Percentiles rank a stretch among this genome's conserved stretches.
Evolutionary conservation across 176 grass and related monocot species (phyloP).

Genomic region (Metroxylon sagu): DNA sequence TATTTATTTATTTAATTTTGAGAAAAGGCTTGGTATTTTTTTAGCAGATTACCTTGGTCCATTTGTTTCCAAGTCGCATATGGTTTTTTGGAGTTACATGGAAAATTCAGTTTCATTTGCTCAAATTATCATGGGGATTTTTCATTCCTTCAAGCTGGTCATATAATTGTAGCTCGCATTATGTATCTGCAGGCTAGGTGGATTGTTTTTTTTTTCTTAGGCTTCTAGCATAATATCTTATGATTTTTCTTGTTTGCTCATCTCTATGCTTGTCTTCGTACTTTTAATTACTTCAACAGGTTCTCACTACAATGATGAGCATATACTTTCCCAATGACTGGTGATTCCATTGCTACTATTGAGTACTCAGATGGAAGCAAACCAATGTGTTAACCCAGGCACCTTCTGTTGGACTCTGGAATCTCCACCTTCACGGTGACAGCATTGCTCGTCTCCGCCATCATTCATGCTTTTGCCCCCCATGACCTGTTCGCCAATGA

Average conservation of each 20-base stretch:
- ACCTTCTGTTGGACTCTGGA: conserved; percentile 55
- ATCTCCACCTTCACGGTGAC: conserved; percentile 75
- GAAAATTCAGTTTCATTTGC: too few relatives aligned
- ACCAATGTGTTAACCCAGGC: conserved; percentile 51
- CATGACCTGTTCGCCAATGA: conserved; percentile 90
- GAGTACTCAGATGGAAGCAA: conserved; percentile 60
- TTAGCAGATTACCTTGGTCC: too few relatives aligned
- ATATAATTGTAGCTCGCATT: too few relatives aligned
- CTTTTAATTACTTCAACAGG: background rate
- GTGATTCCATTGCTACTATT: conserved; percentile 60
- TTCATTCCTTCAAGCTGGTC: too few relatives aligned
- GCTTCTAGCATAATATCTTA: conserved; percentile 35
- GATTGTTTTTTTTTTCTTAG: conserved; percentile 90
- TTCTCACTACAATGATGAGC: conserved; percentile 99
- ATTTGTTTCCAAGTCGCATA: too few relatives aligned
- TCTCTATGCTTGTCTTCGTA: too few relatives aligned
- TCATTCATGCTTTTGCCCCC: conserved; percentile 83
- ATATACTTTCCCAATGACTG: conserved; percentile 94
- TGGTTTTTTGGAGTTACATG: too few relatives aligned
- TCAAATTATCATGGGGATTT: too few relatives aligned
- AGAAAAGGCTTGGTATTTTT: too few relatives aligned
- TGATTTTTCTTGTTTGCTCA: too few relatives aligned
- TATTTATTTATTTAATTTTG: too few relatives aligned
- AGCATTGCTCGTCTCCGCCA: conserved; percentile 54
- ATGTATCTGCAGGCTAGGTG: conserved; percentile 49